A percentile compares a stretch with the other conserved stretches of the same genome.
Evolutionary conservation across 495 filamentous ascomycete genomes (phyloP).

Genomic region (Astrocystis sublimbata): DNA sequence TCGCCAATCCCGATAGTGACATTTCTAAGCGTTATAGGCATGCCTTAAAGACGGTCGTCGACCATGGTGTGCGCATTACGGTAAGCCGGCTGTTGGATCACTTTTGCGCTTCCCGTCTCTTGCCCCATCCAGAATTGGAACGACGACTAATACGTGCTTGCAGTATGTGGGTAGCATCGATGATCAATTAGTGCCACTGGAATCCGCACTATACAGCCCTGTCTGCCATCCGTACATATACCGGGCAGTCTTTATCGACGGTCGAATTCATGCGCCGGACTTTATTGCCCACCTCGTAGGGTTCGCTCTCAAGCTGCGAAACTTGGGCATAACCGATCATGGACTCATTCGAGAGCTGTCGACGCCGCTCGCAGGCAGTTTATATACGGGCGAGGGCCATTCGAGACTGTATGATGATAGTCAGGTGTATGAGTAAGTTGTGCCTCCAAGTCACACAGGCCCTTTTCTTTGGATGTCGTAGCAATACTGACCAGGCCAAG

Average conservation of each 20-base stretch:
- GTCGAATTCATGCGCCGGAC: constrained; percentile 86
- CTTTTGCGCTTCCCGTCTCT: neutral
- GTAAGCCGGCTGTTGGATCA: constrained; percentile 24
- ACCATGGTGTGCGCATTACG: constrained; percentile 77
- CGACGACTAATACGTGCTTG: neutral
- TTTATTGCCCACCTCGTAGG: constrained; percentile 92
- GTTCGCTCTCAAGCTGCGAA: constrained; percentile 89
- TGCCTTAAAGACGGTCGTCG: constrained; percentile 68
- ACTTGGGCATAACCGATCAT: constrained; percentile 88
- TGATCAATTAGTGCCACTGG: constrained; percentile 82
- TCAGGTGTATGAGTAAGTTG: constrained; percentile 76
- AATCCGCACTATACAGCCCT: constrained; percentile 83
- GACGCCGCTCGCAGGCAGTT: constrained; percentile 80
- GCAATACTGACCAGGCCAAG: constrained; percentile 40
- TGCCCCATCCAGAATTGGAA: neutral
- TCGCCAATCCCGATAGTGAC: constrained; percentile 72
- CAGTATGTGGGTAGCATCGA: constrained; percentile 80
- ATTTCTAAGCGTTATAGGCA: constrained; percentile 81
- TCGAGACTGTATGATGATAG: constrained; percentile 89
- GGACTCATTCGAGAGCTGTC: constrained; percentile 91
- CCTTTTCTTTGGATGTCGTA: neutral
- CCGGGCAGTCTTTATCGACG: constrained; percentile 92
- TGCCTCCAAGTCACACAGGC: neutral
- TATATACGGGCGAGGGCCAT: constrained; percentile 91
- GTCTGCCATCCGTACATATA: constrained; percentile 89